These are phyloP conservation scores for Piloderma croceum DNA, from an alignment of 768 basidiomycete species.

Conservation along the genomic window DNA sequence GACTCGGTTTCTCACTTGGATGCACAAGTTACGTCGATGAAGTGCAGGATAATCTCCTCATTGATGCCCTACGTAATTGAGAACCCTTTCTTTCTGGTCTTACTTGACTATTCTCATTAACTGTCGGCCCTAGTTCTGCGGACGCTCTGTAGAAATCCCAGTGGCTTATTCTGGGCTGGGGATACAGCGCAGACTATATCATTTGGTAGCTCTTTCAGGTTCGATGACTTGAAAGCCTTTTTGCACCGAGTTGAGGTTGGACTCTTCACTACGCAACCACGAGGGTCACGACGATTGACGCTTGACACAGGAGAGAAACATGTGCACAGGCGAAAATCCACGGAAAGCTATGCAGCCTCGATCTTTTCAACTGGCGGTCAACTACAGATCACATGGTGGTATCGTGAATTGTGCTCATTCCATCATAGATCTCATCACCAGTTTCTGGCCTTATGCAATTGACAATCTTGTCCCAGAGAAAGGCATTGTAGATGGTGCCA, in stretches of 20 bases:
- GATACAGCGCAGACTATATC: conserved; percentile 79
- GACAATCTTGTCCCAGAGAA: conserved; percentile 52
- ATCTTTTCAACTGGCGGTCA: conserved; percentile 54
- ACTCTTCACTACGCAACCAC: too few species aligned
- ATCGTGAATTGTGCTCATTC: conserved; percentile 70
- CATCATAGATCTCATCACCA: conserved; percentile 54
- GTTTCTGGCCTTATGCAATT: conserved; percentile 61
- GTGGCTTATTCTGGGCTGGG: conserved; percentile 74
- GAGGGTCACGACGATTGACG: too few species aligned
- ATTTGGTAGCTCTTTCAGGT: conserved; percentile 65
- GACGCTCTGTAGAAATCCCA: conserved; percentile 53
- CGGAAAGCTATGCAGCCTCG: conserved; percentile 20
- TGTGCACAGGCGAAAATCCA: conserved; percentile 4
- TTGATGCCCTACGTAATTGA: conserved; percentile 52
- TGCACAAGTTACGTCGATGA: conserved; percentile 75
- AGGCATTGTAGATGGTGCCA: conserved; percentile 47
- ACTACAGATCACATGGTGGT: conserved; percentile 69
- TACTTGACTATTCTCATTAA: conserved; percentile 8
- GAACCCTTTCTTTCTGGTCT: background rate
- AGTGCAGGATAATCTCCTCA: conserved; percentile 64
- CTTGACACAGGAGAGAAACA: background rate
- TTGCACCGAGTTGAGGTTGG: conserved; percentile 56
- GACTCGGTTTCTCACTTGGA: too few species aligned
- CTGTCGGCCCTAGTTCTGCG: conserved; percentile 45
- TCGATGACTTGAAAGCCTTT: conserved; percentile 67